phyloP scores from a whole-genome alignment of 2,329 filamentous ascomycete species.

The Trichophaea hybrida region DNA sequence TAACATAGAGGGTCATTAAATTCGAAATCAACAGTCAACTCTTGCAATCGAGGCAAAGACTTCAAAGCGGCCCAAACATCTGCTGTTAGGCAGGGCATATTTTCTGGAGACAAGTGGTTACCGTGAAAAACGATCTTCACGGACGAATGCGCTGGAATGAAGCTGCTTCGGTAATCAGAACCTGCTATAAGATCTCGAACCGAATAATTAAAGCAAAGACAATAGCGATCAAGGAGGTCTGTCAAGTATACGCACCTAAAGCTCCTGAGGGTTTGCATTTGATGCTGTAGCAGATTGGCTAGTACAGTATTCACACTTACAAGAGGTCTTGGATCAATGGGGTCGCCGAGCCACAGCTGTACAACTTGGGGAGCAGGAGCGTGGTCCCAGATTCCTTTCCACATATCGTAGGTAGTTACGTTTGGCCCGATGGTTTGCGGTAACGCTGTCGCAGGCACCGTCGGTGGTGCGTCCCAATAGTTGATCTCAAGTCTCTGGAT shows the following conservation, averaged over 20 bases:
- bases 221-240: not conserved
- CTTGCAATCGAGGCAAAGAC: not conserved
- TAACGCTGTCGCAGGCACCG: not conserved
- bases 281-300: not conserved
- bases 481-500: not conserved
- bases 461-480: not conserved
- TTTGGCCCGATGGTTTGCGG: not conserved
- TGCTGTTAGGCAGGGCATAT: not conserved
- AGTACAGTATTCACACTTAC: not conserved
- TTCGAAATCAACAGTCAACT: not conserved
- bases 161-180: not conserved
- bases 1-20: not conserved
- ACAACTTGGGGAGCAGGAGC: not conserved
- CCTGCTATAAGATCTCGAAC: not conserved
- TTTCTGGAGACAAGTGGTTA: not conserved
- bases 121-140: not conserved
- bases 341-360: not conserved
- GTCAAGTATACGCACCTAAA: not conserved
- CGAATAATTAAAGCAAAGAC: not conserved
- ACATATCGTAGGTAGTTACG: not conserved
- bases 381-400: not conserved
- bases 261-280: not conserved
- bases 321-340: not conserved
- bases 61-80: not conserved
- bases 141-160: not conserved